These are phyloP conservation scores for Allium fistulosum DNA, from an alignment of 106 monocot species.

Conservation along the genomic window DNA sequence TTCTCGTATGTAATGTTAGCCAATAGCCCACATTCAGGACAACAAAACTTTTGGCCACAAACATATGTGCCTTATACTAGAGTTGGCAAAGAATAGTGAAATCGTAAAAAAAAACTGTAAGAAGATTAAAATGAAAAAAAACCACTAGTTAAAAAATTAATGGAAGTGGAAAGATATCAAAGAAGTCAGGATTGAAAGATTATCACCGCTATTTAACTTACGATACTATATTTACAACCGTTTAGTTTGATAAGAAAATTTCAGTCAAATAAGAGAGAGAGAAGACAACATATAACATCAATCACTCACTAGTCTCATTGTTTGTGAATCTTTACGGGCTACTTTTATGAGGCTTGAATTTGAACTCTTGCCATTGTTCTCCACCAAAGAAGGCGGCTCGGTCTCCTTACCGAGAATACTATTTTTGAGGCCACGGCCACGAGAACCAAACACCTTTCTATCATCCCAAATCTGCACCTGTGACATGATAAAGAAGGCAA, in stretches of 20 bases:
- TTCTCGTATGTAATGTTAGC: too few species aligned
- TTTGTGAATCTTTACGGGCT: slow-evolving; percentile 71
- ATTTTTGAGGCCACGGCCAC: slow-evolving; percentile 72
- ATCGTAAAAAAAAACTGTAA: too few species aligned
- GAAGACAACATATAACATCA: background rate
- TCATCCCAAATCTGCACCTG: slow-evolving; percentile 98
- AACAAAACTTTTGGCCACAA: too few species aligned
- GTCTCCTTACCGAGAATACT: slow-evolving; percentile 64
- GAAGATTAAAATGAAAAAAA: too few species aligned
- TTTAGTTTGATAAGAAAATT: slow-evolving; percentile 4
- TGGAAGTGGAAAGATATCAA: too few species aligned
- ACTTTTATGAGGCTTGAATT: slow-evolving; percentile 65
- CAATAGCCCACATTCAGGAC: too few species aligned
- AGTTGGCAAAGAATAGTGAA: too few species aligned
- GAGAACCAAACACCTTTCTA: slow-evolving; percentile 98
- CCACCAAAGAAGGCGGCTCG: slow-evolving; percentile 19
- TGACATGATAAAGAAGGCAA: slow-evolving; percentile 1
- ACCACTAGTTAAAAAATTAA: too few species aligned
- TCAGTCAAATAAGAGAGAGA: slow-evolving; percentile 1
- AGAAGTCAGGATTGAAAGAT: too few species aligned
- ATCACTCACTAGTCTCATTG: slow-evolving; percentile 73
- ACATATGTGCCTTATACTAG: too few species aligned
- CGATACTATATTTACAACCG: too few species aligned
- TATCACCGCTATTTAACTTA: too few species aligned
- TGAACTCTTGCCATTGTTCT: slow-evolving; percentile 49